phyloP scores from a whole-genome alignment of 495 filamentous ascomycete genomes.

The Xylaria telfairii region DNA sequence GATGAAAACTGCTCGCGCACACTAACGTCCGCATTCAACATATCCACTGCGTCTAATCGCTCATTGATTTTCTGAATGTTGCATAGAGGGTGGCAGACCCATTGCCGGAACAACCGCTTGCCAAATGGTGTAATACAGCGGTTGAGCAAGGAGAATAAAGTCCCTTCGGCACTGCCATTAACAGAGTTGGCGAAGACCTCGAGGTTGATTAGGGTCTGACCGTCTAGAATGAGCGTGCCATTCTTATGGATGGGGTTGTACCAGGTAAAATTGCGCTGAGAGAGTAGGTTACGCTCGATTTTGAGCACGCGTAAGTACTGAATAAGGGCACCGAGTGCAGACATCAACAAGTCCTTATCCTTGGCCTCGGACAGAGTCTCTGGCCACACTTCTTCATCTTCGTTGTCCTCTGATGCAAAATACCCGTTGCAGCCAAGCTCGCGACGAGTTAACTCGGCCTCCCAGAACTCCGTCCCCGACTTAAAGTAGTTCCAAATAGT shows the following conservation, averaged over 20 bases:
- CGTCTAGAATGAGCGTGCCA: conserved; percentile 90
- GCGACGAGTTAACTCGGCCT: conserved; percentile 76
- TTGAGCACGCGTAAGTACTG: conserved; percentile 89
- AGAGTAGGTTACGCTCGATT: conserved; percentile 85
- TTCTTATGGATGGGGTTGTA: conserved; percentile 96
- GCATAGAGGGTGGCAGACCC: conserved; percentile 95
- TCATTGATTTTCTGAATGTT: conserved; percentile 89
- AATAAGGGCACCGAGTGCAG: conserved; percentile 86
- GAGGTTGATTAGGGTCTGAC: conserved; percentile 95
- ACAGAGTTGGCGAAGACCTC: conserved; percentile 96
- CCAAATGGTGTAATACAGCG: conserved; percentile 96
- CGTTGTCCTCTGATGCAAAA: conserved; percentile 69
- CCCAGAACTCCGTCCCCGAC: conserved; percentile 89
- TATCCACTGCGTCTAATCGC: conserved; percentile 93
- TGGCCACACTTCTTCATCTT: conserved; percentile 78
- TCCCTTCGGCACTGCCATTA: conserved; percentile 84
- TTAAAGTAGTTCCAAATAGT: conserved; percentile 97
- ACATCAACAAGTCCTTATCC: conserved; percentile 86
- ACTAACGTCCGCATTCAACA: conserved; percentile 80
- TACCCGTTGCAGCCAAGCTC: conserved; percentile 85
- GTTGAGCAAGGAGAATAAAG: conserved; percentile 88
- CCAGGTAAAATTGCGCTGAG: conserved; percentile 87
- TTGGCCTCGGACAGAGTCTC: conserved; percentile 71
- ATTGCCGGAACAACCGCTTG: conserved; percentile 95
- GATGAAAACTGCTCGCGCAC: conserved; percentile 83